Evolutionary conservation across 352 stramenopile genomes (phyloP), one percentile per base, ranked within the genome.

Genomic region (Phytophthora pistaciae): DNA sequence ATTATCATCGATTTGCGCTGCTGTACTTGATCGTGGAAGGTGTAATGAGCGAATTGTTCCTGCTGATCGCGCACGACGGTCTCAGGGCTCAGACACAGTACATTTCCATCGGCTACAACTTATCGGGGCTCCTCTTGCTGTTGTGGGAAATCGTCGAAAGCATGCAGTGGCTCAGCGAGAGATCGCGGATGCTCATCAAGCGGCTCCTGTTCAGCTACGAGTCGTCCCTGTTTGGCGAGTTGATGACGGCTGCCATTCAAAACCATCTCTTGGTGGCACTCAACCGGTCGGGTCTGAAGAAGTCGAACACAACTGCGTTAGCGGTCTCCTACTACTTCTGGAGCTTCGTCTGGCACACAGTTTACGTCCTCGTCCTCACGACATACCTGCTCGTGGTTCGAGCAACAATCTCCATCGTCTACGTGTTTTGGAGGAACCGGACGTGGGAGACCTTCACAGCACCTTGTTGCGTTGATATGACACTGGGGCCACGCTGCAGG

Each of bases 11-110:
- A 4, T 31, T 50, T 23, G 31, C 16, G 46, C 16, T 70, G 44
- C n/a, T 70, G 21, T 70, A 70, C 56, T 14, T 70, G 31, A 23
- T 70, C 3, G 36, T 65, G 9, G 64, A 70, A 16, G 64, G 64
- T 0, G 5, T 70, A 5, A 70, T 70, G 64, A 60, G 44, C 23
- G 64, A 70, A 9, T 10, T 70, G 21, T 33, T 70, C 62, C 40
- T 48, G 13, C 40, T 48, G 18, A 48, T 48, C 13, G 40, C 40
- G 40, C 40, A 48, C 40, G 40, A 48, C 18, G 18, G 40, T 7
- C 13, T 48, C 40, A 48, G 13, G 1, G 40, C 40, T n/a, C 13
- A n/a, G 18, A 48, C 40, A 5, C 40, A 48, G 18, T 48, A 48
- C 40, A 48, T 48, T 48, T 48, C 40, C 8, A 16, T 48, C 40